Base-by-base conservation (phyloP, 257 asterid genomes). In the Scutellaria baicalensis region DNA sequence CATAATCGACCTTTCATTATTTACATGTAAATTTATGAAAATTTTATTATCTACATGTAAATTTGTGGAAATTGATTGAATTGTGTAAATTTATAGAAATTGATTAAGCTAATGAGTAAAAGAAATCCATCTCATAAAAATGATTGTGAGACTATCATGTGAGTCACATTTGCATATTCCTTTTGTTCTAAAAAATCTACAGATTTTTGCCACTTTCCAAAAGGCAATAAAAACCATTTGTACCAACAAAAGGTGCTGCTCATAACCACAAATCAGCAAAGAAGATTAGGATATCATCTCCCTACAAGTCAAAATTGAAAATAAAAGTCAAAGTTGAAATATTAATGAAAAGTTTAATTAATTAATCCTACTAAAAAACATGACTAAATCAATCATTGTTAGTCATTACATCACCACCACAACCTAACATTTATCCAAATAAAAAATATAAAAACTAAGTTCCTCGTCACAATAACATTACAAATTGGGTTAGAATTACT, bases 331-430 rank as follows among this genome's bases (percentile, higher is more conserved):
- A 9, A 40, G 13, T 1, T 0, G 18, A 14, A 17, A 36, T 47
- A 11, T 8, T 0, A 38, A 21, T 0, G 38, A 47, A n/a, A n/a
- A n/a, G n/a, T 14, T 18, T 16, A 51, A 27, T 27, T 8, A 36
- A 58, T 69, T 68, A 77, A 68, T 61, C 58, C 45, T 47, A 60
- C 71, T 61, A 50, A 45, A 9, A 77, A 67, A 47, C 43, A 75
- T 71, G 51, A 67, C 69, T 33, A 56, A 78, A 51, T 33, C 59
- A 75, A 79, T 74, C 83, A 70, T 70, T 54, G 81, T 79, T 79
- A 67, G 84, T 58, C 60, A 71, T 75, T 75, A 79, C 83, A 79
- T 71, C 65, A 79, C 27, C 13, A 14, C 60, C n/a, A 11, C 64
- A 17, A 48, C 65, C 59, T 58, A 70, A 38, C 64, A 73, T 36